Conservation (phyloP, 2,329 filamentous ascomycete genomes). For the Tolypocladium inflatum region DNA sequence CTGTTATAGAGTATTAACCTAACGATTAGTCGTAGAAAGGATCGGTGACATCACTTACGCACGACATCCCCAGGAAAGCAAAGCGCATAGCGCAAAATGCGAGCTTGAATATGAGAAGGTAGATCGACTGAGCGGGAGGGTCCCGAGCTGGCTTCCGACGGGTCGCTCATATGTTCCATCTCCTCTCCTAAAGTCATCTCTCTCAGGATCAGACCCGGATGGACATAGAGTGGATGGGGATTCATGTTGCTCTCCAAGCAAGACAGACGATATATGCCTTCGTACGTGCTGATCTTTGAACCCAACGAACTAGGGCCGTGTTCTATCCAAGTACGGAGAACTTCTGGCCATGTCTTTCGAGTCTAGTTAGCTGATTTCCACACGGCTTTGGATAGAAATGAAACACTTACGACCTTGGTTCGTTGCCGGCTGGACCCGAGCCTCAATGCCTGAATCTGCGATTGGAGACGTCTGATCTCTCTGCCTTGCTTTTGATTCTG, state of each 20-base stretch:
- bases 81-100: background rate
- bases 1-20: background rate
- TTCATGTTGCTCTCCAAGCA: background rate
- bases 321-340: background rate
- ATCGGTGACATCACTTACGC: background rate
- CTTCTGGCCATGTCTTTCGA: background rate
- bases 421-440: background rate
- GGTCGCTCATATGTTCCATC: background rate
- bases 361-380: background rate
- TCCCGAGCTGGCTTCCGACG: background rate
- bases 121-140: background rate
- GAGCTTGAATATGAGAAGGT: background rate
- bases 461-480: background rate
- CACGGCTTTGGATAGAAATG: background rate
- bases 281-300: background rate
- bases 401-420: background rate
- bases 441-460: background rate
- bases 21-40: too few species aligned
- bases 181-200: background rate
- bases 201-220: background rate
- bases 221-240: background rate
- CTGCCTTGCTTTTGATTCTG: background rate
- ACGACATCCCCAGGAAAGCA: background rate
- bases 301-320: background rate
- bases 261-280: background rate